phyloP scores from a whole-genome alignment of 164 flowering plant species.

The Chimonanthus salicifolius region DNA sequence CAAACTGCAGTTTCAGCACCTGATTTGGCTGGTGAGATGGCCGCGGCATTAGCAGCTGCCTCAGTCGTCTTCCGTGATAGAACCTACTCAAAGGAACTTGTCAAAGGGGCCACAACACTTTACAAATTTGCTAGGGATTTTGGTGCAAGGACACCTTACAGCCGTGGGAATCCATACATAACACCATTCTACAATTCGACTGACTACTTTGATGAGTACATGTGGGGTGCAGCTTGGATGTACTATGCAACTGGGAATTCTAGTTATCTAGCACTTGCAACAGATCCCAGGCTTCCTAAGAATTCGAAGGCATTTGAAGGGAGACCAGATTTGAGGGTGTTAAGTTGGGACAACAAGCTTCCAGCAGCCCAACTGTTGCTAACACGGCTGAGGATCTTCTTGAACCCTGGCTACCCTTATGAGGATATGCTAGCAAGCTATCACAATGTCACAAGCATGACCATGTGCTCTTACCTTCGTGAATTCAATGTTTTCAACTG shows the following conservation, averaged over 20 bases:
- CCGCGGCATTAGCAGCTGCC: slow-evolving; percentile 82
- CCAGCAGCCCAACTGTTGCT: slow-evolving; percentile 46
- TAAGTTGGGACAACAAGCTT: slow-evolving; percentile 63
- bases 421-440: slow-evolving; percentile 56
- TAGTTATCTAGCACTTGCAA: slow-evolving; percentile 48
- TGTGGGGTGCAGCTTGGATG: slow-evolving; percentile 86
- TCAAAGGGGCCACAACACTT: slow-evolving; percentile 55
- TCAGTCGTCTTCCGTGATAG: slow-evolving; percentile 77
- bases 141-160: slow-evolving; percentile 29
- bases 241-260: slow-evolving; percentile 76
- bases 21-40: slow-evolving; percentile 80
- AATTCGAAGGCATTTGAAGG: slow-evolving; percentile 39
- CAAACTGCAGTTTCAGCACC: slow-evolving; percentile 30
- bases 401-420: slow-evolving; percentile 56
- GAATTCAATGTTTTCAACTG: slow-evolving; percentile 46
- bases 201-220: slow-evolving; percentile 67
- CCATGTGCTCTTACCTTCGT: slow-evolving; percentile 71
- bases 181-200: slow-evolving; percentile 59
- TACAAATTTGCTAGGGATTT: slow-evolving; percentile 47
- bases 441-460: slow-evolving; percentile 47
- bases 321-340: slow-evolving; percentile 26
- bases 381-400: slow-evolving; percentile 36
- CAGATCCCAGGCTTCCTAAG: slow-evolving; percentile 37
- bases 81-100: slow-evolving; percentile 51
- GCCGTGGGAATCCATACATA: slow-evolving; percentile 30